Conservation (phyloP, 2,329 filamentous ascomycete genomes). For the Ophiostoma populinum region DNA sequence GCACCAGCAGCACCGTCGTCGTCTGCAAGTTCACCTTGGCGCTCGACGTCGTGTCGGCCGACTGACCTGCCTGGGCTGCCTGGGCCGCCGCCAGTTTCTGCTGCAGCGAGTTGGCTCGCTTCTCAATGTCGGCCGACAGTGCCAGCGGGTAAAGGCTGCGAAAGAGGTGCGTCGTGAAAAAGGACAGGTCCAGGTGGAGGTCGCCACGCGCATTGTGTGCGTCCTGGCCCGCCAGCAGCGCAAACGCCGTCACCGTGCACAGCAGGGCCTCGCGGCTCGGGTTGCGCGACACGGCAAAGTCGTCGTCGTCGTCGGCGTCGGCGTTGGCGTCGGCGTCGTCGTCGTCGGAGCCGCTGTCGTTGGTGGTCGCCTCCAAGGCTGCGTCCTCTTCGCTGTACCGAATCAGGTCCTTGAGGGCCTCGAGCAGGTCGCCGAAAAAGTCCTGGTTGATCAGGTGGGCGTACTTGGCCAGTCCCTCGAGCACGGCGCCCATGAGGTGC, state of each 20-base stretch:
- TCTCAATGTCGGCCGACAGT: slow-evolving; percentile 72
- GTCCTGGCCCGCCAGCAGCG: slow-evolving; percentile 89
- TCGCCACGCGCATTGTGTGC: slow-evolving; percentile 66
- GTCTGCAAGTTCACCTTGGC: slow-evolving; percentile 84
- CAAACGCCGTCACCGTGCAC: slow-evolving; percentile 90
- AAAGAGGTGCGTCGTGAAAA: slow-evolving; percentile 92
- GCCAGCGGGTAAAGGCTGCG: slow-evolving; percentile 63
- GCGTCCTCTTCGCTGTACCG: slow-evolving; percentile 49
- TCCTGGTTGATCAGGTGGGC: slow-evolving; percentile 96
- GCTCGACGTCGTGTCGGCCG: slow-evolving; percentile 18
- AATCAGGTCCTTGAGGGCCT: slow-evolving; percentile 86
- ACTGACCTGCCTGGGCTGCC: background rate
- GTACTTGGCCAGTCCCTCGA: slow-evolving; percentile 87
- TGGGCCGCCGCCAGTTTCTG: slow-evolving; percentile 41
- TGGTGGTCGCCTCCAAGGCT: slow-evolving; percentile 29
- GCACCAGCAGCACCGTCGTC: slow-evolving; percentile 78
- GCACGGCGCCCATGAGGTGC: slow-evolving; percentile 85
- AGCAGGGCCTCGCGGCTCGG: slow-evolving; percentile 74
- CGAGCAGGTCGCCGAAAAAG: slow-evolving; percentile 91
- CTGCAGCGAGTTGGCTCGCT: slow-evolving; percentile 54
- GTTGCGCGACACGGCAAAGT: slow-evolving; percentile 41
- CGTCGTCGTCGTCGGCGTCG: slow-evolving; percentile 32
- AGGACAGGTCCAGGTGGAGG: slow-evolving; percentile 79
- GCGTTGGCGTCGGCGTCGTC: slow-evolving; percentile 28
- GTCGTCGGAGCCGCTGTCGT: slow-evolving; percentile 30